A percentile compares a stretch with the other conserved stretches of the same genome.
phyloP scores from a whole-genome alignment of 768 basidiomycete species.

The Auricularia sp. region DNA sequence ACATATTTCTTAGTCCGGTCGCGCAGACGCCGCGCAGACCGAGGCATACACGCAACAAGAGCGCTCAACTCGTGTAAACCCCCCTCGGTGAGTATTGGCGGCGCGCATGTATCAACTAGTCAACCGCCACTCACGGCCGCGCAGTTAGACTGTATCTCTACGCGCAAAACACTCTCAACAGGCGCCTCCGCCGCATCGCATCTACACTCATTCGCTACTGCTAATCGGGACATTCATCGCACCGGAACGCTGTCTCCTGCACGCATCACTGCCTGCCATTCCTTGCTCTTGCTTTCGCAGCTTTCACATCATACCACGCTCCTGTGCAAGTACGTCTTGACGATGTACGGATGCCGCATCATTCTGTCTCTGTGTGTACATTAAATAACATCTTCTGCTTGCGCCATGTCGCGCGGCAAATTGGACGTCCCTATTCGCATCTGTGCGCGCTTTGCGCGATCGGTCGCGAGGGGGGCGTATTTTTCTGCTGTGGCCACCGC shows the following conservation, averaged over 20 bases:
- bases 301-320: not conserved
- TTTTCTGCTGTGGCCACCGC: no score
- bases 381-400: no score
- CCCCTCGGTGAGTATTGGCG: not conserved
- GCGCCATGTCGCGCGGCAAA: no score
- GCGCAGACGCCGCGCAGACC: slow-evolving; percentile 2
- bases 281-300: not conserved
- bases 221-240: no score
- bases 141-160: not conserved
- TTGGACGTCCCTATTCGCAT: no score
- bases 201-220: not conserved
- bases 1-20: slow-evolving; percentile 41
- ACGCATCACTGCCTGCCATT: not conserved
- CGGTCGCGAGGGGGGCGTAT: no score
- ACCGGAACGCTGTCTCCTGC: no score
- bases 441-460: no score
- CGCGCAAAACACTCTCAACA: not conserved
- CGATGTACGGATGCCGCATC: not conserved
- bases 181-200: not conserved
- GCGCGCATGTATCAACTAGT: no score
- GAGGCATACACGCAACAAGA: slow-evolving; percentile 3
- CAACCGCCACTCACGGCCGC: no score
- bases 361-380: no score
- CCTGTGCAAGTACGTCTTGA: not conserved
- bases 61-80: not conserved